These are phyloP conservation scores for Stromatinia cepivora DNA, from an alignment of 2,329 filamentous ascomycete species.

Conservation along the genomic window DNA sequence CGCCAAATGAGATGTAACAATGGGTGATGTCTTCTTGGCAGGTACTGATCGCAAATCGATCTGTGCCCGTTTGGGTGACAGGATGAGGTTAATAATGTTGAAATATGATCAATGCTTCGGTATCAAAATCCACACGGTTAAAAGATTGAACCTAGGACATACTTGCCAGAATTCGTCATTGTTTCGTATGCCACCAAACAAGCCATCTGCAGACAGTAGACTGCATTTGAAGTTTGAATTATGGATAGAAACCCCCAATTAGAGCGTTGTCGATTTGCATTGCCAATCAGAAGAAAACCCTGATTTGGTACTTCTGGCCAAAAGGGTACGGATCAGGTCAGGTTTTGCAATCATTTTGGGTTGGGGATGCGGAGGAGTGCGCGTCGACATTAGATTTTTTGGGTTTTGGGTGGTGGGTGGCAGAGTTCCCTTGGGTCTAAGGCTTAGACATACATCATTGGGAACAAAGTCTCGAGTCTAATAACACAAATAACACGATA, in stretches of 20 bases:
- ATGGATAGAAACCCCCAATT: not conserved
- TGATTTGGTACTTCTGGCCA: not conserved
- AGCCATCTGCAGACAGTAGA: not conserved
- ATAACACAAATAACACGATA: not conserved
- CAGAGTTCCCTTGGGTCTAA: not conserved
- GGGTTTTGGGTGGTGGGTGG: not conserved
- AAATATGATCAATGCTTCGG: conserved; percentile 10
- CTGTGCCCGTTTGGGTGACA: conserved; percentile 2
- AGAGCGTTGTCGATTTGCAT: conserved; percentile 6
- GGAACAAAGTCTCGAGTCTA: not conserved
- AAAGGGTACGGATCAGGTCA: not conserved
- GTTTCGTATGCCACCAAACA: not conserved
- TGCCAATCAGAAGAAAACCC: conserved; percentile 7
- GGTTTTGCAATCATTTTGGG: not conserved
- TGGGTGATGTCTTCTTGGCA: conserved; percentile 7
- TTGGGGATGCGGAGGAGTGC: not conserved
- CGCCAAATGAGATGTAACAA: conserved; percentile 13
- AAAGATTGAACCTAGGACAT: not conserved
- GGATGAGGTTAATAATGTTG: conserved; percentile 6
- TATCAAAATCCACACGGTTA: not conserved
- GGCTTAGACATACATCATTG: not conserved
- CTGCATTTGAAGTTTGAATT: not conserved
- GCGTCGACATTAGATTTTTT: not conserved
- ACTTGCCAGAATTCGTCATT: conserved; percentile 11
- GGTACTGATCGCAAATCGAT: conserved; percentile 12